Evolutionary conservation across 2,329 filamentous ascomycete genomes (phyloP).

Genomic region (Metarhizium robertsii): DNA sequence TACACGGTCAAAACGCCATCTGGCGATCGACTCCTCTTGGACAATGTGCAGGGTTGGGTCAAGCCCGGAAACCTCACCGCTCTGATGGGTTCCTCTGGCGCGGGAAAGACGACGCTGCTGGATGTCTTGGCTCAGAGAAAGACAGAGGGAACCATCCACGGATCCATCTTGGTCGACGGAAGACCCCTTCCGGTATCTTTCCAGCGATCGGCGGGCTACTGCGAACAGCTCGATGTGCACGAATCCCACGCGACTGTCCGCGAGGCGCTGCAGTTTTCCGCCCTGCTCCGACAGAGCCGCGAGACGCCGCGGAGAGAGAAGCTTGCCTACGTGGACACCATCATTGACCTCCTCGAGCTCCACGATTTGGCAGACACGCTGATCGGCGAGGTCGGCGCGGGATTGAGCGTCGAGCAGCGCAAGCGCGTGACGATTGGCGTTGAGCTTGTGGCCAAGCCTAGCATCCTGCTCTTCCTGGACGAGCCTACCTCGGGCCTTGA

Average conservation of each 20-base stretch:
- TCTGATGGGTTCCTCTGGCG: slow-evolving; percentile 73
- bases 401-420: slow-evolving; percentile 26
- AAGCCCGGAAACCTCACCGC: slow-evolving; percentile 71
- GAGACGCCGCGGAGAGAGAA: slow-evolving; percentile 58
- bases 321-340: slow-evolving; percentile 65
- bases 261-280: slow-evolving; percentile 59
- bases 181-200: slow-evolving; percentile 62
- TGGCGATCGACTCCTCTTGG: slow-evolving; percentile 59
- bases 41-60: slow-evolving; percentile 76
- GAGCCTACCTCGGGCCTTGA: slow-evolving; percentile 59
- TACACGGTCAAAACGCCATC: slow-evolving; percentile 57
- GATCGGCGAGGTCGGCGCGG: slow-evolving; percentile 40
- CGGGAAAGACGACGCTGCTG: slow-evolving; percentile 77
- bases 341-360: slow-evolving; percentile 55
- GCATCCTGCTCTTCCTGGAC: slow-evolving; percentile 50
- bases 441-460: slow-evolving; percentile 52
- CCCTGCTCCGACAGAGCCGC: slow-evolving; percentile 61
- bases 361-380: slow-evolving; percentile 38
- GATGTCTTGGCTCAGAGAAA: slow-evolving; percentile 75
- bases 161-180: slow-evolving; percentile 70
- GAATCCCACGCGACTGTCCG: slow-evolving; percentile 48
- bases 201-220: slow-evolving; percentile 71
- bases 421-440: slow-evolving; percentile 52
- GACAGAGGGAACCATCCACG: slow-evolving; percentile 66
- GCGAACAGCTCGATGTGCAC: slow-evolving; percentile 75